phyloP scores from a whole-genome alignment of 768 basidiomycete species.

The Suillus ampliporus region DNA sequence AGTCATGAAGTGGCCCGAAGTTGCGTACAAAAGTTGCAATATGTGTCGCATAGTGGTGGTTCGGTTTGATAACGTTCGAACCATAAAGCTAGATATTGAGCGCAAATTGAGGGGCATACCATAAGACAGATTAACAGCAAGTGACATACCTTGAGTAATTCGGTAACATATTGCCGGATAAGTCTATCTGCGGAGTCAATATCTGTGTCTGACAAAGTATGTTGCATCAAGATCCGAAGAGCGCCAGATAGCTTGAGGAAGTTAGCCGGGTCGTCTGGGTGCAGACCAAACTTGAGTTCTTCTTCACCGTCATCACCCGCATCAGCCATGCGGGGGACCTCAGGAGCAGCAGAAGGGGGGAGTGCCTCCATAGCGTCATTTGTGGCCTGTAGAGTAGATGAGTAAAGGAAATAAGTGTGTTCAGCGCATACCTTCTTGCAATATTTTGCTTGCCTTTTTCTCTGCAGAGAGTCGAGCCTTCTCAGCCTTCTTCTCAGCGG shows the following conservation, averaged over 20 bases:
- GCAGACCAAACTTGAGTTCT: slow-evolving; percentile 11
- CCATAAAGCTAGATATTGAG: background rate
- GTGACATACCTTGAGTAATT: slow-evolving; percentile 26
- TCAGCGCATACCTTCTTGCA: background rate
- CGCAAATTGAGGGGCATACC: background rate
- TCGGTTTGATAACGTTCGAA: too few species aligned
- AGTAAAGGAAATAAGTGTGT: slow-evolving; percentile 1
- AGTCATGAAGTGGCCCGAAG: too few species aligned
- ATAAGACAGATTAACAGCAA: background rate
- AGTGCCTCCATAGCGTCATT: background rate
- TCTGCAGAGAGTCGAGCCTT: background rate
- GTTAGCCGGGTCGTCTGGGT: slow-evolving; percentile 25
- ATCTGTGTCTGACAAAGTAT: slow-evolving; percentile 13
- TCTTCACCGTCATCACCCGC: slow-evolving; percentile 5
- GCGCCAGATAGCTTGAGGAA: slow-evolving; percentile 28
- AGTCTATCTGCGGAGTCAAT: slow-evolving; percentile 21
- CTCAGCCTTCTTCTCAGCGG: background rate
- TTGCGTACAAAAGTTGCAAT: too few species aligned
- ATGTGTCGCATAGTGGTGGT: too few species aligned
- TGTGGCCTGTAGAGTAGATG: slow-evolving; percentile 1
- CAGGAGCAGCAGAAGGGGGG: background rate
- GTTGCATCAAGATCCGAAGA: slow-evolving; percentile 17
- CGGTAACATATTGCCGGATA: slow-evolving; percentile 25
- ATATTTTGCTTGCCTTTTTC: background rate
- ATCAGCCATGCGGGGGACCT: background rate